Evolutionary conservation across 208 protist species (phyloP).

Genomic region (Crithidia bombi): DNA sequence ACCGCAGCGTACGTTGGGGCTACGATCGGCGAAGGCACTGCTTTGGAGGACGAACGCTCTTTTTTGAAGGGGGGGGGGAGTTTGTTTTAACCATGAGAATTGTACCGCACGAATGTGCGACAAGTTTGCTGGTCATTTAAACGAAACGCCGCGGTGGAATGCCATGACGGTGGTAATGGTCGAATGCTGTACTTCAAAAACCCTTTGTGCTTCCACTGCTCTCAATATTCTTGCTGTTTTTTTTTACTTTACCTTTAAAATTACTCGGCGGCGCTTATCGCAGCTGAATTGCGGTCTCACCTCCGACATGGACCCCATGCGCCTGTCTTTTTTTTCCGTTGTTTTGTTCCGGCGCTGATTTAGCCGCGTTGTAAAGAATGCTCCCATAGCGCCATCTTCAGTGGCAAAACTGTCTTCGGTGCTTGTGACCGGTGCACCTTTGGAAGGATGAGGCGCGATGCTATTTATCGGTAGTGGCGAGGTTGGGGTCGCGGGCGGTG

Average conservation of each 20-base stretch:
- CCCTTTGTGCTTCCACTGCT: neutral
- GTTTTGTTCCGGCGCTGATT: slow-evolving; percentile 6
- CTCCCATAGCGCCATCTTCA: neutral
- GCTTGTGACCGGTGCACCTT: neutral
- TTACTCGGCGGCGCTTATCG: neutral
- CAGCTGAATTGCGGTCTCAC: neutral
- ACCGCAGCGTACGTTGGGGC: neutral
- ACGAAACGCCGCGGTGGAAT: neutral
- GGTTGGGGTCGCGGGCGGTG: neutral
- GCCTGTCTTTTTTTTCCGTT: neutral
- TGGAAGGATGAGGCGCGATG: slow-evolving; percentile 3
- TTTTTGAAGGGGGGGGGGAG: neutral
- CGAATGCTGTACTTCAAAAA: neutral
- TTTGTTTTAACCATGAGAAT: neutral
- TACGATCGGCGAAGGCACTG: neutral
- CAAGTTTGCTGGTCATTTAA: neutral
- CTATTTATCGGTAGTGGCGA: slow-evolving; percentile 3
- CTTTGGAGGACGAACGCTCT: neutral
- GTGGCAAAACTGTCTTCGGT: neutral
- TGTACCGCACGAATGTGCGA: neutral
- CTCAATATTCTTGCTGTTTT: neutral
- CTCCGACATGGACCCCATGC: neutral
- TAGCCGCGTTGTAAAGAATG: neutral
- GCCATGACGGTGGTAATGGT: neutral
- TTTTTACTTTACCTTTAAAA: neutral